Base-by-base conservation (phyloP, 2,329 filamentous ascomycete species). In the Xylariomycetidae sp. region DNA sequence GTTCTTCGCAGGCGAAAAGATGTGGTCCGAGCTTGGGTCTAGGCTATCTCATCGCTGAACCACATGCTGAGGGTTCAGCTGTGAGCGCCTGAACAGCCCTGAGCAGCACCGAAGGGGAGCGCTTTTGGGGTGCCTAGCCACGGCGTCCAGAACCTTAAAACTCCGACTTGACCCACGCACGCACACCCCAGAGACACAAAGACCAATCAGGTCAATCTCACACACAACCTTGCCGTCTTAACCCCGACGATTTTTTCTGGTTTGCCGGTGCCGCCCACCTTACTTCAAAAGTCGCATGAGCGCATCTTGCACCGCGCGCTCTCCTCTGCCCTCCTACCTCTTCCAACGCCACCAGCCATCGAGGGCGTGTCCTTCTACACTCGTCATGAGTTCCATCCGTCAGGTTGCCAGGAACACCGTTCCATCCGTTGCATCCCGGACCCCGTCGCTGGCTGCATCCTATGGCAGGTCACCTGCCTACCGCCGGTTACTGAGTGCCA, bases 391-490 rank as follows among this genome's bases (percentile, higher is more conserved):
- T 49, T 61, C 64, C 38, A 48, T 70, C 37, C 56, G 61, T 37
- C 52, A 58, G 38, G 43, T 53, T 37, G 47, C 63, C 53, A 62
- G 67, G 61, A 60, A 63, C 53, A 58, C 59, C 43, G 56, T 65
- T 46, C 57, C 67, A 41, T 56, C 56, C 46, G 59, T 58, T 44
- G 53, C 70, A 26, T 54, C 59, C 13, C 57, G 65, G 53, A 59
- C 60, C 33, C 60, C 65, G 43, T 52, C 60, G 37, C 58, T 62
- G 39, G 49, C 51, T 32, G 50, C 56, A 40, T 57, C 61, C 34
- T 51, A 59, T 43, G 58, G 63, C 54, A 67, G 63, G 59, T 63
- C 65, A 33, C 67, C 68, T 35, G 64, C 67, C 15, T 68, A 66
- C 44, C 58, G 63, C 50, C 63, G 68, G 58, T 63, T 73, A 66